phyloP scores from a whole-genome alignment of 805 yeast genomes.

The Zygosaccharomyces bailii region DNA sequence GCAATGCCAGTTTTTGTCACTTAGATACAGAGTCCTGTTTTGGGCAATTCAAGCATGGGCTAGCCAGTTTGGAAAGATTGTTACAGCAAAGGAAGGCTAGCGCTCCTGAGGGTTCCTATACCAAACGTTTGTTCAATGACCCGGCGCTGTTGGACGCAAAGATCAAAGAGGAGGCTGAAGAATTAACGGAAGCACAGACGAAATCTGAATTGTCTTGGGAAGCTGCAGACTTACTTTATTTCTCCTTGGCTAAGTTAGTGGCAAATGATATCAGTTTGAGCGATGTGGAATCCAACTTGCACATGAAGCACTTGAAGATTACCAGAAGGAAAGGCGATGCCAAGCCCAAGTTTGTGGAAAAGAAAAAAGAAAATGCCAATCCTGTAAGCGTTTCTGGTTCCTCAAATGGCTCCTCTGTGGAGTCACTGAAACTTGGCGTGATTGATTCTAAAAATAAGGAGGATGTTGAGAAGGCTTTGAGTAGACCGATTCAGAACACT shows the following conservation, averaged over 20 bases:
- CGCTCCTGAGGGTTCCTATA: constrained; percentile 94
- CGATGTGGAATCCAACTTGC: constrained; percentile 82
- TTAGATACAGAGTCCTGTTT: constrained; percentile 76
- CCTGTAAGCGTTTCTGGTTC: constrained; percentile 16
- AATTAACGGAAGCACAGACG: constrained; percentile 76
- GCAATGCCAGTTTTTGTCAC: constrained; percentile 84
- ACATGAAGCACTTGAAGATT: constrained; percentile 77
- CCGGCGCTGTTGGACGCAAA: constrained; percentile 73
- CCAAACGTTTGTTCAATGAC: constrained; percentile 82
- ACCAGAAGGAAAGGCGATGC: constrained; percentile 96
- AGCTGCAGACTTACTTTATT: constrained; percentile 87
- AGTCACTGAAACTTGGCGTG: constrained; percentile 28
- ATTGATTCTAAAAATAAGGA: constrained; percentile 26
- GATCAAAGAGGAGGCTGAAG: constrained; percentile 95
- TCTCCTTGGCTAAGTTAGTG: constrained; percentile 68
- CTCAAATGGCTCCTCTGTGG: constrained; percentile 20
- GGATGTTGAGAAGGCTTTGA: constrained; percentile 59
- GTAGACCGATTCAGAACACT: constrained; percentile 94
- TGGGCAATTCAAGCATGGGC: constrained; percentile 59
- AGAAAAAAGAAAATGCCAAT: constrained; percentile 18
- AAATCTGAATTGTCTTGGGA: constrained; percentile 87
- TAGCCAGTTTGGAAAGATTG: constrained; percentile 59
- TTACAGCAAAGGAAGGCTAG: constrained; percentile 52
- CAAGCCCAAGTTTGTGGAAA: constrained; percentile 65
- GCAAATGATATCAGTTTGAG: constrained; percentile 73